Percentiles rank a stretch among this genome's conserved stretches.
Conservation (phyloP, 2,329 filamentous ascomycete species). For the Diaporthe amygdali region DNA sequence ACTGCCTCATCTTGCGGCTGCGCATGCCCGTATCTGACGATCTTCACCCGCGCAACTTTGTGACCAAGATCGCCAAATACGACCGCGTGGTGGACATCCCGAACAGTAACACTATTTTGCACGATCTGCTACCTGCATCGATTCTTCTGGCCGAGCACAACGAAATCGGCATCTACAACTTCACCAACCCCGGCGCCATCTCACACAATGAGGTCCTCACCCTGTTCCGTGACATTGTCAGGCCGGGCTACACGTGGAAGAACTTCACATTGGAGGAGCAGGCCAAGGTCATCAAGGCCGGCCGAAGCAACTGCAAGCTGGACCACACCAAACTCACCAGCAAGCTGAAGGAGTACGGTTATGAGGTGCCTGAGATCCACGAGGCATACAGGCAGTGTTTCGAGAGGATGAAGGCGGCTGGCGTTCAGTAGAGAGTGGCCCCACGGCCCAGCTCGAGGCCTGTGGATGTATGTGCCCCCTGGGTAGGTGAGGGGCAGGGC, state of each 20-base stretch:
- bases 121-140: conserved; percentile 66
- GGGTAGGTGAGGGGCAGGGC: not conserved
- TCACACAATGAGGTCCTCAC: conserved; percentile 72
- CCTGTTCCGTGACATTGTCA: conserved; percentile 67
- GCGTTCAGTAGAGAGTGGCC: conserved; percentile 46
- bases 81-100: conserved; percentile 70
- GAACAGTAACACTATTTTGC: conserved; percentile 71
- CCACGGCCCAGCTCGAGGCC: not conserved
- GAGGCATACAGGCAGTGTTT: conserved; percentile 67
- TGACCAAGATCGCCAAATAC: conserved; percentile 72
- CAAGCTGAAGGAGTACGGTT: conserved; percentile 65
- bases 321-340: conserved; percentile 66
- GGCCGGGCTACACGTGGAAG: conserved; percentile 65
- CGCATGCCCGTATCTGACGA: conserved; percentile 75
- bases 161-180: conserved; percentile 71
- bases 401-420: conserved; percentile 65
- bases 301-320: conserved; percentile 69
- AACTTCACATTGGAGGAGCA: conserved; percentile 73
- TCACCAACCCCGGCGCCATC: conserved; percentile 73
- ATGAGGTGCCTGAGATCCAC: conserved; percentile 65
- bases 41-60: conserved; percentile 69
- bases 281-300: conserved; percentile 70
- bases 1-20: conserved; percentile 67
- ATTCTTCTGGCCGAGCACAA: conserved; percentile 64
- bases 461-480: not conserved